Base-by-base conservation (phyloP, 768 basidiomycete genomes). In the Suillus sp. region DNA sequence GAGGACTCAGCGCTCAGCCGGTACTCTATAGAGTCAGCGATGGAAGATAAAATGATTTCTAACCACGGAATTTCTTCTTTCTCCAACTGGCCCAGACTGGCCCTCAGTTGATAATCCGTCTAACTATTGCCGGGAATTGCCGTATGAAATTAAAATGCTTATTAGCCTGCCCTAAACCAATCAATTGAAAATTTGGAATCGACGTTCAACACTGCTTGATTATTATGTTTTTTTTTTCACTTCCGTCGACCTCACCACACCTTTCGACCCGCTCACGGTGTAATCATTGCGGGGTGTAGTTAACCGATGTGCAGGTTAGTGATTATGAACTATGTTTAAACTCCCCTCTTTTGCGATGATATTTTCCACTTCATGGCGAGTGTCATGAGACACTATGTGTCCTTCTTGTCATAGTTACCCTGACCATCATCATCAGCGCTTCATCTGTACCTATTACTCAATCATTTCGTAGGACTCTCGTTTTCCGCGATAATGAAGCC, bases 321-420 rank as follows among this genome's bases (percentile, higher is more conserved):
- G 11, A 18, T 13, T 20, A 40, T 57, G 5, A 1, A 3, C 11
- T 22, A 20, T 27, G 20, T 22, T 55, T 16, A 8, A 22, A 14
- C 6, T 2, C 9, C 34, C 20, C 8, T 38, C 55, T 55, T 66
- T 1, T 10, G 22, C 73, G 90, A 91, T 91, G 90, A 88, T 83
- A 70, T 72, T 72, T 71, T 69, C 75, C 76, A 66, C 72, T 74
- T 75, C 71, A 63, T 69, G 79, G 74, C 77, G 83, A 87, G 86
- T 77, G 79, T 80, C 78, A 78, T 70, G 72, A 79, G 80, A 74
- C 71, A 76, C 85, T 66, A 81, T 86, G 89, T 80, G 74, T 74
- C 73, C 73, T 80, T 83, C 80, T 84, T 89, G 91, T 92, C 91
- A 92, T 92, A 91, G 91, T 92, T 92, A 92, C 91, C 88, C 91